phyloP scores from a whole-genome alignment of 2,329 filamentous ascomycete species.

The Stachybotrys chlorohalonatus region DNA sequence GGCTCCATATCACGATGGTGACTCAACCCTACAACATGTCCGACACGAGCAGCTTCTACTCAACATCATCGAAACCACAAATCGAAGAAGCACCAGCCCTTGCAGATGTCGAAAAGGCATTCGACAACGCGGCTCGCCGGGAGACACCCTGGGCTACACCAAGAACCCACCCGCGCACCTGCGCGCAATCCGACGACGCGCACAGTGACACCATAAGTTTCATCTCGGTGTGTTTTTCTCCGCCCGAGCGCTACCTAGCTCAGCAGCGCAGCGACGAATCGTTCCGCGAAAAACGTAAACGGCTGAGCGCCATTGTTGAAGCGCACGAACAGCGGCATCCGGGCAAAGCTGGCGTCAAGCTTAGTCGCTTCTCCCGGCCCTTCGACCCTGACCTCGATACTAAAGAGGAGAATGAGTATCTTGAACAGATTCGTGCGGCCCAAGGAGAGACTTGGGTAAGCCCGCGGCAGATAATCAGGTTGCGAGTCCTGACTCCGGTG shows the following conservation, averaged over 20 bases:
- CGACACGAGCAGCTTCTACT: neutral
- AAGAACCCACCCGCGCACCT: neutral
- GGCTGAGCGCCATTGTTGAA: neutral
- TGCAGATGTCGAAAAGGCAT: neutral
- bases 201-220: neutral
- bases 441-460: neutral
- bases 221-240: neutral
- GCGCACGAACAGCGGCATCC: neutral
- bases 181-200: neutral
- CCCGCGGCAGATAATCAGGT: too few species aligned
- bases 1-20: neutral
- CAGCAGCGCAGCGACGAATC: neutral
- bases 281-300: neutral
- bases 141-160: neutral
- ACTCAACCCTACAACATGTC: neutral
- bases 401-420: neutral
- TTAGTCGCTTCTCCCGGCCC: conserved; percentile 1
- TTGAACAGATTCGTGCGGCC: neutral
- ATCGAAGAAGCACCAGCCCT: neutral
- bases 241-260: neutral
- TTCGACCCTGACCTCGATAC: neutral
- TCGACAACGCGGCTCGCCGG: neutral
- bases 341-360: neutral
- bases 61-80: neutral
- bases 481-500: neutral